Percentiles rank a stretch among this genome's conserved stretches.
Conservation (phyloP, 352 stramenopile species). For the Hyaloperonospora brassicae region DNA sequence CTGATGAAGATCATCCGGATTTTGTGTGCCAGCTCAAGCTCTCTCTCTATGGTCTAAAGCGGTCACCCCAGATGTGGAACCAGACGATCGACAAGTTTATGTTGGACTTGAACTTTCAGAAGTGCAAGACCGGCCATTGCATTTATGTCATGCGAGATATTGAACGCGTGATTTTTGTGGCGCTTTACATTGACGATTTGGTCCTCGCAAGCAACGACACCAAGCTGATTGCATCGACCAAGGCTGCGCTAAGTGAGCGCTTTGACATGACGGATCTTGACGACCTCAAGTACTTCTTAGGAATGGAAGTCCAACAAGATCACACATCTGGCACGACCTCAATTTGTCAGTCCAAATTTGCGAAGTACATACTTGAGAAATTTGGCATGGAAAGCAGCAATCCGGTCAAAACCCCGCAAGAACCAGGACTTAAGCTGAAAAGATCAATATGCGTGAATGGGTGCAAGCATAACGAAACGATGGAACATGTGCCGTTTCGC, state of each 20-base stretch:
- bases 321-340: not conserved
- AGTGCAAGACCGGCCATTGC: no score
- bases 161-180: no score
- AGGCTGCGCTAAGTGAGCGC: not conserved
- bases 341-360: not conserved
- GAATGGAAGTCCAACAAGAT: not conserved
- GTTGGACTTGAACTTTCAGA: not conserved
- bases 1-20: not conserved
- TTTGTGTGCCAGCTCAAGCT: not conserved
- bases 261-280: not conserved
- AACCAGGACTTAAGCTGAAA: not conserved
- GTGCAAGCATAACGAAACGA: constrained; percentile 1
- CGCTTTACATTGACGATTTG: not conserved
- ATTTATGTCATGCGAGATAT: no score
- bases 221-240: not conserved
- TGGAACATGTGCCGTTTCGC: not conserved
- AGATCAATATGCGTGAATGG: not conserved
- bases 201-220: not conserved
- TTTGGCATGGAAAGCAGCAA: not conserved
- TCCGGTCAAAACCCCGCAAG: not conserved
- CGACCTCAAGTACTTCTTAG: not conserved
- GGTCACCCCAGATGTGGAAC: no score
- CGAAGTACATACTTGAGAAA: not conserved
- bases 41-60: not conserved
- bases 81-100: no score